Evolutionary conservation across 768 basidiomycete species (phyloP).

Genomic region (Melanogaster broomeanus): DNA sequence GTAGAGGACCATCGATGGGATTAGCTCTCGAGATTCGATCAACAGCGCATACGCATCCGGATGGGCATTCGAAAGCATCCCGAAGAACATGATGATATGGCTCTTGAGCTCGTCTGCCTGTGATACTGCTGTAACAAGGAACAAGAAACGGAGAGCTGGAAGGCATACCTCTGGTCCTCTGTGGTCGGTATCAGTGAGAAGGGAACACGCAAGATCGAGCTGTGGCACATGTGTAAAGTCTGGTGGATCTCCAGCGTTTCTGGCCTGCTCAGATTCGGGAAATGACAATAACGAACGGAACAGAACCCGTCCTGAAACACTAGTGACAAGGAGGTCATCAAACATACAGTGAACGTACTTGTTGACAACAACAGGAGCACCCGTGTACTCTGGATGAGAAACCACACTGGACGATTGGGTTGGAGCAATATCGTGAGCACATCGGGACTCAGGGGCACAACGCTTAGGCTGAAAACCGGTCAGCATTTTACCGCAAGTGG

Average conservation of each 20-base stretch:
- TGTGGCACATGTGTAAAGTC: constrained; percentile 38
- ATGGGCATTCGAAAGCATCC: constrained; percentile 40
- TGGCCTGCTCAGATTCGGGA: constrained; percentile 25
- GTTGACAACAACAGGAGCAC: constrained; percentile 56
- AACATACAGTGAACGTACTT: constrained; percentile 24
- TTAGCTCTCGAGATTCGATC: constrained; percentile 51
- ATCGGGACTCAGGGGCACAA: constrained; percentile 40
- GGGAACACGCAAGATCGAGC: constrained; percentile 51
- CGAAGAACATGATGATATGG: constrained; percentile 41
- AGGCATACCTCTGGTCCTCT: constrained; percentile 42
- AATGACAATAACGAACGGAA: constrained; percentile 44
- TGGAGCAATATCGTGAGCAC: constrained; percentile 52
- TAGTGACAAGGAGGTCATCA: constrained; percentile 6
- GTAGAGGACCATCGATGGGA: constrained; percentile 66
- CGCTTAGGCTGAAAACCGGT: constrained; percentile 34
- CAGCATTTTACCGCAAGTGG: background rate
- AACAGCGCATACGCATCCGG: constrained; percentile 40
- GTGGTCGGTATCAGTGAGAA: constrained; percentile 45
- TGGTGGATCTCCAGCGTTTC: constrained; percentile 18
- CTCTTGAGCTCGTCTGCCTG: constrained; percentile 40
- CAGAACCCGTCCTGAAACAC: constrained; percentile 42
- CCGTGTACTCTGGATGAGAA: constrained; percentile 50
- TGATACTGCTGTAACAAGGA: constrained; percentile 3
- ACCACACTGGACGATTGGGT: constrained; percentile 49
- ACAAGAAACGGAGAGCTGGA: background rate